phyloP scores from a whole-genome alignment of 2,329 filamentous ascomycete genomes.

The Curvularia eragrostidis region DNA sequence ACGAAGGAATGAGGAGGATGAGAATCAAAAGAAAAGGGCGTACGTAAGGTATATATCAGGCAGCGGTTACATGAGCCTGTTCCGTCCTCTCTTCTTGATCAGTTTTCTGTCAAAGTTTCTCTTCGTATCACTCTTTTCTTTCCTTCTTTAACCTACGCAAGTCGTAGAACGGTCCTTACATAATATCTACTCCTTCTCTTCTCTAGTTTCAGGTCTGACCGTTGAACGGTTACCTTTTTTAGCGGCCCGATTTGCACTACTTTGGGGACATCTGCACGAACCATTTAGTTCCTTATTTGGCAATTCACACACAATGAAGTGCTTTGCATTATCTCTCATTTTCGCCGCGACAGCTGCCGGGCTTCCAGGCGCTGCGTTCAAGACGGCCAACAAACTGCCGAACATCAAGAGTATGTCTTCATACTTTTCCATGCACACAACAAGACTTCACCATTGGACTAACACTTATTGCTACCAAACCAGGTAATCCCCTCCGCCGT shows the following conservation, averaged over 20 bases:
- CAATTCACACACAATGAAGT: conserved; percentile 27
- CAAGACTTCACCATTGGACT: background rate
- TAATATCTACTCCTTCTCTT: conserved; percentile 16
- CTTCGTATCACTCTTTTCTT: conserved; percentile 25
- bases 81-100: background rate
- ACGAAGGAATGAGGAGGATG: background rate
- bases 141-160: conserved; percentile 17
- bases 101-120: conserved; percentile 9
- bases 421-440: background rate
- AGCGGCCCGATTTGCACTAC: conserved; percentile 4
- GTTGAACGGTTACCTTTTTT: conserved; percentile 34
- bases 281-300: background rate
- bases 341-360: conserved; percentile 23
- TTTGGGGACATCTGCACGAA: background rate
- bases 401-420: conserved; percentile 9
- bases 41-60: background rate
- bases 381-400: conserved; percentile 8
- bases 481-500: conserved; percentile 32
- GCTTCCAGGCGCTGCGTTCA: conserved; percentile 21
- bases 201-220: conserved; percentile 13
- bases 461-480: background rate
- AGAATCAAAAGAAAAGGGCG: background rate
- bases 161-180: conserved; percentile 36
- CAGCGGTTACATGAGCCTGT: conserved; percentile 6
- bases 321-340: conserved; percentile 16